Percentiles rank a stretch among this genome's conserved stretches.
These are phyloP conservation scores for Colletotrichum sp. DNA, from an alignment of 2,329 filamentous ascomycete species.

Conservation along the genomic window DNA sequence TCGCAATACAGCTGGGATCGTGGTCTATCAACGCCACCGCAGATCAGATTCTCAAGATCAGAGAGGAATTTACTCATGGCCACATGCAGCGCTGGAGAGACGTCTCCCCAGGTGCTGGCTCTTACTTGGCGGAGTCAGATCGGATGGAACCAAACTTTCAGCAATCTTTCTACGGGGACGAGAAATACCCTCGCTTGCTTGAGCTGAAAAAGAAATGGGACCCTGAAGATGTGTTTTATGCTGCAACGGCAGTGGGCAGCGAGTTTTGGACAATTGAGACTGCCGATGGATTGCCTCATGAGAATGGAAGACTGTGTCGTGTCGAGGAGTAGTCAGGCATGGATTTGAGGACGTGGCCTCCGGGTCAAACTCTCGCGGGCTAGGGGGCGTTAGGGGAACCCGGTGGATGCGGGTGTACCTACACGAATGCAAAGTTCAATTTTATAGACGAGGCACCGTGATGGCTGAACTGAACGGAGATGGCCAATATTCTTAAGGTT, in stretches of 20 bases:
- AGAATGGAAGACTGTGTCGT: background rate
- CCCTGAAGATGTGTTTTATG: slow-evolving; percentile 32
- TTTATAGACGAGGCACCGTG: background rate
- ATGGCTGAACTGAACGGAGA: background rate
- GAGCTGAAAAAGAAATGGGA: slow-evolving; percentile 34
- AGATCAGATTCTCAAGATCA: too few species aligned
- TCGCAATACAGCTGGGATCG: too few species aligned
- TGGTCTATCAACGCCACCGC: too few species aligned
- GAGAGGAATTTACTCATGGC: too few species aligned
- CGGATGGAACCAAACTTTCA: slow-evolving; percentile 33
- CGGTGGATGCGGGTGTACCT: background rate
- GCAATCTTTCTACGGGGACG: slow-evolving; percentile 31
- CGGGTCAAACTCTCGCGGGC: background rate
- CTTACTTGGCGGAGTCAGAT: slow-evolving; percentile 35
- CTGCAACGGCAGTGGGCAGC: slow-evolving; percentile 29
- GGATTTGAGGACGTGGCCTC: rapidly evolving
- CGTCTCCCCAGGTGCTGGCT: slow-evolving; percentile 26
- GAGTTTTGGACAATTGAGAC: slow-evolving; percentile 25
- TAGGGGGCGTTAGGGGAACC: background rate
- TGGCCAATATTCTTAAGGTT: background rate
- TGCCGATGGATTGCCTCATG: background rate
- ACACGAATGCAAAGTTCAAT: background rate
- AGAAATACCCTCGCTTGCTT: slow-evolving; percentile 29
- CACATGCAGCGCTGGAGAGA: slow-evolving; percentile 29
- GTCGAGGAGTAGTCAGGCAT: background rate